phyloP scores from a whole-genome alignment of 495 filamentous ascomycete species.

The Umbilicaria muhlenbergii region DNA sequence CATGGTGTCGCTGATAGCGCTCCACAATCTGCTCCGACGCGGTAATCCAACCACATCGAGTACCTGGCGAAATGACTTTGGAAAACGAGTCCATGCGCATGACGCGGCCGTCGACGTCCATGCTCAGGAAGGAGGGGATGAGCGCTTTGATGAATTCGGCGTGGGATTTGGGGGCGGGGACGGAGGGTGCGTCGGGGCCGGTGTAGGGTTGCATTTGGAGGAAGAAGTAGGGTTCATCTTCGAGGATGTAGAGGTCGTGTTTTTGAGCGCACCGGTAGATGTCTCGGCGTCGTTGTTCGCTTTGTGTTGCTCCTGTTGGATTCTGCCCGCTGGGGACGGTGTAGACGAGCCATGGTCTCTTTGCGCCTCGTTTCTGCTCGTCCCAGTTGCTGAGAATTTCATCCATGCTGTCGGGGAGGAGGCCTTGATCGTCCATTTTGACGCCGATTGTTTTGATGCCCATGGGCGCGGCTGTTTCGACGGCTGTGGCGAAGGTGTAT shows the following conservation, averaged over 20 bases:
- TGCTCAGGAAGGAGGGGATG: constrained; percentile 42
- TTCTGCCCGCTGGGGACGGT: constrained; percentile 69
- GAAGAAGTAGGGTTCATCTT: constrained; percentile 97
- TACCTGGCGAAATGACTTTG: constrained; percentile 48
- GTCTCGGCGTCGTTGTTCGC: constrained; percentile 41
- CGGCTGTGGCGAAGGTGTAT: constrained; percentile 68
- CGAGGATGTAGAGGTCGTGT: constrained; percentile 76
- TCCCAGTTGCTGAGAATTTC: constrained; percentile 54
- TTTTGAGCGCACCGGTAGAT: constrained; percentile 66
- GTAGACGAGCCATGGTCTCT: constrained; percentile 65
- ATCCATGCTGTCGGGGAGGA: constrained; percentile 53
- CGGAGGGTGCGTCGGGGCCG: constrained; percentile 30
- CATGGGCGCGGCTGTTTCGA: constrained; percentile 67
- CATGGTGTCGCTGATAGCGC: constrained; percentile 59
- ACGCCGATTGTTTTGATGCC: constrained; percentile 61
- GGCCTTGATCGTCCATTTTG: constrained; percentile 61
- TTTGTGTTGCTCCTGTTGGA: constrained; percentile 77
- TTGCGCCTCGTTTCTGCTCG: constrained; percentile 31
- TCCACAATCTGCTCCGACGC: constrained; percentile 67
- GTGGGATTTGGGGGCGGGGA: constrained; percentile 37
- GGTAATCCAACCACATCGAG: constrained; percentile 50
- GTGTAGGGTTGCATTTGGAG: constrained; percentile 85
- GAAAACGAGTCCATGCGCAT: constrained; percentile 56
- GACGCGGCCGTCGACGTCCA: constrained; percentile 52
- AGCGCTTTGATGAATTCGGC: constrained; percentile 44